Evolutionary conservation across 129 eudicot species (phyloP), one percentile per base, ranked within the genome.

Genomic region (Silybum marianum): DNA sequence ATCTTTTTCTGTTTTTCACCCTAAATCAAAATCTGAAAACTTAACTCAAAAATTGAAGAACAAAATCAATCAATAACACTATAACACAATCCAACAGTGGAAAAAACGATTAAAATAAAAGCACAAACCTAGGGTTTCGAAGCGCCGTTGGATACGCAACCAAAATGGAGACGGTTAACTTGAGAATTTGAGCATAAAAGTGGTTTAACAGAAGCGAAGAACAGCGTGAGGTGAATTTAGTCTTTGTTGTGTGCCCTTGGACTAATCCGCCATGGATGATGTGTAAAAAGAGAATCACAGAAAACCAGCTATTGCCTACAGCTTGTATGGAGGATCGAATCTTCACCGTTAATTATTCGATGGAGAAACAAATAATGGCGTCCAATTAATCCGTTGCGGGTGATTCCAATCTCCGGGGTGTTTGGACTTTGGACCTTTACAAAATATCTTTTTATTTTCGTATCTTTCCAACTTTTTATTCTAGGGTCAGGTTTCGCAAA

Each of bases 341-440:
- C 86, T 74, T 58, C 81, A 25, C 87, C 86, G 91, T 88, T 80
- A 71, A 86, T 83, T 75, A 74, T 74, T 82, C 68, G 74, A 82
- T 51, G 71, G 71, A 54, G 70, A 46, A 62, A 16, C 76, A 70
- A 44, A 82, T 82, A 76, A 75, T 82, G 79, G 85, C 73, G 79
- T 66, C 69, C 69, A 81, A 81, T 60, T 9, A 54, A 51, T 82
- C 66, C 24, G 63, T 76, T 82, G 81, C 48, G 69, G 81, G 28
- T 75, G 81, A 82, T 76, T 70, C 85, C 73, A 80, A 78, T 76
- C 81, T 76, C 67, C 51, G 62, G 65, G 65, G 66, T 28, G 80
- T 74, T 65, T 13, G 58, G 72, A n/a, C n/a, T n/a, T n/a, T n/a
- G n/a, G 16, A n/a, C 63, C 5, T 40, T 54, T 54, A 51, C 21